Conservation (phyloP, 306 rosid genomes). For the Argentina anserina region DNA sequence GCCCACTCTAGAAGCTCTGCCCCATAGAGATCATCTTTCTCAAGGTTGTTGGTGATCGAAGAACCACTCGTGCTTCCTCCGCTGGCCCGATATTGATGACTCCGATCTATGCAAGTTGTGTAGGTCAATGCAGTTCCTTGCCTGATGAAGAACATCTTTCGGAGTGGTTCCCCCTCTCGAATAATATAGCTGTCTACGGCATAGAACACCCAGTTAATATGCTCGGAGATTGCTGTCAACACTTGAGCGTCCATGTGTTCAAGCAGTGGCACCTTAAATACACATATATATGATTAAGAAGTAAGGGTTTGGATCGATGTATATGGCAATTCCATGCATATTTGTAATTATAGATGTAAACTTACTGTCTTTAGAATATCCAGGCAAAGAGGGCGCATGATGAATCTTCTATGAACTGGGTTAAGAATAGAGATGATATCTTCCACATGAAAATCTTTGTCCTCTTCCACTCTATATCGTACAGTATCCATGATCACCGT, state of each 20-base stretch:
- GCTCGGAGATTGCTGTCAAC: neutral
- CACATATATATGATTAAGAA: neutral
- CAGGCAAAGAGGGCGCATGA: neutral
- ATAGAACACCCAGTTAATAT: neutral
- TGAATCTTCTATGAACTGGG: neutral
- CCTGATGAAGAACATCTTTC: neutral
- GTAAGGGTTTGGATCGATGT: too few species aligned
- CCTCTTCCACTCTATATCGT: neutral
- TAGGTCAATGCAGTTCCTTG: neutral
- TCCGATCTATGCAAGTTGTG: neutral
- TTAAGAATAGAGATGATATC: neutral
- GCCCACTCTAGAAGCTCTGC: neutral
- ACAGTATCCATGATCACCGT: neutral
- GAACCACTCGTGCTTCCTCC: neutral
- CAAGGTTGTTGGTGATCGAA: neutral
- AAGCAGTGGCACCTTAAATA: neutral
- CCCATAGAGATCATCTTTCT: neutral
- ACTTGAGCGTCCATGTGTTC: neutral
- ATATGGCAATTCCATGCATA: too few species aligned
- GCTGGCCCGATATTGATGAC: too few species aligned
- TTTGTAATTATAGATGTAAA: too few species aligned
- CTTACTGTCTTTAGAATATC: neutral
- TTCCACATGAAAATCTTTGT: neutral
- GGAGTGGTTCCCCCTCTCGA: neutral
- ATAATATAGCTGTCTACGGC: neutral